These are phyloP conservation scores for Botryosphaeria dothidea DNA, from an alignment of 2,329 filamentous ascomycete species.

Conservation along the genomic window DNA sequence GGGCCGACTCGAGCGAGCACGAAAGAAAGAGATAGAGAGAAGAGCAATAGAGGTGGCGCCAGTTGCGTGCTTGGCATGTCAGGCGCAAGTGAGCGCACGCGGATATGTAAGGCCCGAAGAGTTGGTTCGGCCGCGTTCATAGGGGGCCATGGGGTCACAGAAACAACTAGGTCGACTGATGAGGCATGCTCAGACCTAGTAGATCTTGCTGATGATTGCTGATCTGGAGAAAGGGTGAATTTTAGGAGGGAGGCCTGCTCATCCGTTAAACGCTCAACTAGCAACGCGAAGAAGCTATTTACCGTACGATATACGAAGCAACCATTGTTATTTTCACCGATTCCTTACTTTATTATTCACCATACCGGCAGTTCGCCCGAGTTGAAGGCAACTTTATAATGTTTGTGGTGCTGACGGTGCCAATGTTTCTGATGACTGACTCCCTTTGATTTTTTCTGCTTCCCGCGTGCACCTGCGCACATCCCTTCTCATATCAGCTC, in stretches of 20 bases:
- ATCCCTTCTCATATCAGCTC: constrained; percentile 14
- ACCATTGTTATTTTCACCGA: not conserved
- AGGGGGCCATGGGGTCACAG: not conserved
- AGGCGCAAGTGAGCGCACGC: constrained; percentile 11
- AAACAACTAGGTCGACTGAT: not conserved
- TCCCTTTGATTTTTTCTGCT: constrained; percentile 6
- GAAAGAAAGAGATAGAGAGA: not conserved
- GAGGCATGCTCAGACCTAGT: constrained; percentile 2
- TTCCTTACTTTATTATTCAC: not conserved
- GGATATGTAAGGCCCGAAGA: constrained; percentile 15
- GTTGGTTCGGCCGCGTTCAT: constrained; percentile 9
- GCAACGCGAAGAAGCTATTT: not conserved
- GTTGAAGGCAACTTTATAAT: not conserved
- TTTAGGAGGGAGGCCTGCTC: not conserved
- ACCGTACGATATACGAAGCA: not conserved
- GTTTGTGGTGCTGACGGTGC: not conserved
- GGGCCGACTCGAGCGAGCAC: not conserved
- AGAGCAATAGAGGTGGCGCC: not conserved
- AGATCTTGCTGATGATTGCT: not conserved
- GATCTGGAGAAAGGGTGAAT: not conserved
- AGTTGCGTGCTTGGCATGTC: not conserved
- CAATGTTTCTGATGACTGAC: constrained; percentile 7
- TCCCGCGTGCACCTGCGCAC: not conserved
- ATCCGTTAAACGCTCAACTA: not conserved
- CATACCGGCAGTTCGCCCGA: not conserved